Percentiles rank a stretch among this genome's conserved stretches.
These are phyloP conservation scores for Orbilia oligospora DNA, from an alignment of 2,329 filamentous ascomycete species.

Conservation along the genomic window DNA sequence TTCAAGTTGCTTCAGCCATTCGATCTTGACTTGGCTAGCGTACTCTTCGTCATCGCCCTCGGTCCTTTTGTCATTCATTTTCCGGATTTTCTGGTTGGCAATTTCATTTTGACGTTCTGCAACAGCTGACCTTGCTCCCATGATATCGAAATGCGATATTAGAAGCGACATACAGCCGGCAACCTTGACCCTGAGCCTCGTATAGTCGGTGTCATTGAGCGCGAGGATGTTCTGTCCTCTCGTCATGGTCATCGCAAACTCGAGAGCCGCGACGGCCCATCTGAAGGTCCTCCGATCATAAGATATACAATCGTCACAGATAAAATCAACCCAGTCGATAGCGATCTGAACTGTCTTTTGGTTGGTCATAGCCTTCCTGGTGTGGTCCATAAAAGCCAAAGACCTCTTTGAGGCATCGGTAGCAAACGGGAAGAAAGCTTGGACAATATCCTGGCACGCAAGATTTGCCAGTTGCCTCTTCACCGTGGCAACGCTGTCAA, in stretches of 20 bases:
- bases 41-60: conserved; percentile 88
- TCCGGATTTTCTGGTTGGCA: conserved; percentile 80
- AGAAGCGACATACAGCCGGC: conserved; percentile 97
- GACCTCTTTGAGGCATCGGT: conserved; percentile 98
- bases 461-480: conserved; percentile 85
- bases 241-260: conserved; percentile 98
- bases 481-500: conserved; percentile 97
- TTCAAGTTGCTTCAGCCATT: conserved; percentile 80
- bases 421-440: conserved; percentile 98
- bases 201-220: conserved; percentile 89
- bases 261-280: conserved; percentile 94
- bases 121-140: conserved; percentile 95
- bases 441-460: conserved; percentile 94
- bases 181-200: conserved; percentile 85
- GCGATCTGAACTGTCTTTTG: conserved; percentile 92
- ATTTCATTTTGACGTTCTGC: conserved; percentile 92
- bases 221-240: conserved; percentile 92
- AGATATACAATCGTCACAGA: conserved; percentile 95
- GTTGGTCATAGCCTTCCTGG: conserved; percentile 96
- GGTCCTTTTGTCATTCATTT: conserved; percentile 82
- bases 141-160: conserved; percentile 99
- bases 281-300: conserved; percentile 96
- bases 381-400: conserved; percentile 94
- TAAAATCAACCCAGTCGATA: conserved; percentile 97
- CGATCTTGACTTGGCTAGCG: conserved; percentile 78